phyloP scores from a whole-genome alignment of 2,329 filamentous ascomycete species.

The Trichophyton verrucosum region DNA sequence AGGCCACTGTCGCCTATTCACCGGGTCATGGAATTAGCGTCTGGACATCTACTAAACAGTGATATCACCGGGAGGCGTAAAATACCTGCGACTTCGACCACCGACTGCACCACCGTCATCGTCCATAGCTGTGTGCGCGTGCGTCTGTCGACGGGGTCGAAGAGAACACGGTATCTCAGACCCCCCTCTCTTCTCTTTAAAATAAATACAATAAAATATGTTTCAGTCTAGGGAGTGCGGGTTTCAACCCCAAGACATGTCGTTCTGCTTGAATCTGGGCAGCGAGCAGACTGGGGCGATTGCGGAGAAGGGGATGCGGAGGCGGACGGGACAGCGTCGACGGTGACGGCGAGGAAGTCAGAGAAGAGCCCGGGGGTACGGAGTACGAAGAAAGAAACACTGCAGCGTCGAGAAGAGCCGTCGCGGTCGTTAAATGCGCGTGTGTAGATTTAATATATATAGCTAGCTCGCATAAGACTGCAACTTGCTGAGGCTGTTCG shows the following conservation, averaged over 20 bases:
- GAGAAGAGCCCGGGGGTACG: background rate
- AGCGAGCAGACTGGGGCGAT: background rate
- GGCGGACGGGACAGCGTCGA: background rate
- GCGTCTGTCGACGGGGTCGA: background rate
- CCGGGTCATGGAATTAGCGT: background rate
- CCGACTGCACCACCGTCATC: conserved; percentile 8
- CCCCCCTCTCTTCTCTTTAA: background rate
- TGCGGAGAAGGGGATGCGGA: background rate
- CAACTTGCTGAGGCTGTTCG: too few species aligned
- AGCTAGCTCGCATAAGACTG: background rate
- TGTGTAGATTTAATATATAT: background rate
- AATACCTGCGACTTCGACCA: conserved; percentile 9
- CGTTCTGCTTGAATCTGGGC: background rate
- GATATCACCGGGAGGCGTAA: background rate
- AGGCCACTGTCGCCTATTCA: conserved; percentile 23
- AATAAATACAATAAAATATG: background rate
- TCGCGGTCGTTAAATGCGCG: background rate
- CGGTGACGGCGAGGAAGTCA: background rate
- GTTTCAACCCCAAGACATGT: conserved; percentile 6
- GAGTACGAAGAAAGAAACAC: background rate
- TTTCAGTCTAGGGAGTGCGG: background rate
- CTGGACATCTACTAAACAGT: background rate
- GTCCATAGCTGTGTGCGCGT: conserved; percentile 7
- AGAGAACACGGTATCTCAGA: background rate
- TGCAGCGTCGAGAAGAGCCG: background rate